Evolutionary conservation across 2,329 filamentous ascomycete genomes (phyloP).

Genomic region (Hymenoscyphus albidus): DNA sequence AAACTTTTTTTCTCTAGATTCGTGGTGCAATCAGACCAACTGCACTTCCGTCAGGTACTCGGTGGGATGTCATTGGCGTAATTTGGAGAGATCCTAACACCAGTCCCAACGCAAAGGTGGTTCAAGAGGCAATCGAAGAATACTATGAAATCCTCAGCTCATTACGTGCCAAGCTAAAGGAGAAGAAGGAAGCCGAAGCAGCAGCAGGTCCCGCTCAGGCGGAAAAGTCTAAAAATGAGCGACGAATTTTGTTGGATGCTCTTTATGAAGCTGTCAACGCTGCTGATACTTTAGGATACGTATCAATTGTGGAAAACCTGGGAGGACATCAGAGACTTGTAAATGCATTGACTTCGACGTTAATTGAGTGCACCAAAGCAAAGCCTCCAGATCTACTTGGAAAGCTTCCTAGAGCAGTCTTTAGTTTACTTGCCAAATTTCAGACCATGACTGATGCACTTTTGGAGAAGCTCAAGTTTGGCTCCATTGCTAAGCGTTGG

Average conservation of each 20-base stretch:
- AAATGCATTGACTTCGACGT: conserved; percentile 49
- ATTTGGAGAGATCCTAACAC: conserved; percentile 43
- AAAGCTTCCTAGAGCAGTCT: conserved; percentile 51
- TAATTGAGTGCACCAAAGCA: conserved; percentile 52
- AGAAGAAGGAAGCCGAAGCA: conserved; percentile 27
- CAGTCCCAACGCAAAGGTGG: conserved; percentile 27
- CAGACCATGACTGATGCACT: conserved; percentile 57
- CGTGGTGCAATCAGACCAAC: conserved; percentile 36
- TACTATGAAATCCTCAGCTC: conserved; percentile 32
- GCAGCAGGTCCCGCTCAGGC: conserved; percentile 30
- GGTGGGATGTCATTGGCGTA: conserved; percentile 52
- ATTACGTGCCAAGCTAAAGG: conserved; percentile 33
- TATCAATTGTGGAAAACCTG: conserved; percentile 53
- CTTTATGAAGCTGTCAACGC: conserved; percentile 51
- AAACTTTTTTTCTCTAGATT: conserved; percentile 23
- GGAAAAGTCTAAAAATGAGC: conserved; percentile 39
- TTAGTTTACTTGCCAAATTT: conserved; percentile 56
- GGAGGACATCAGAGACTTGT: conserved; percentile 56
- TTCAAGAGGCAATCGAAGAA: conserved; percentile 33
- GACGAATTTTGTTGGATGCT: conserved; percentile 45
- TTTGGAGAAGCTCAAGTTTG: conserved; percentile 61
- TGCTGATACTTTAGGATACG: conserved; percentile 52
- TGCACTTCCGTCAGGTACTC: conserved; percentile 42
- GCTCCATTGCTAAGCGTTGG: conserved; percentile 59
- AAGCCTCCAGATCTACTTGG: conserved; percentile 46